These are phyloP conservation scores for Chaetomium cochliodes DNA, from an alignment of 495 filamentous ascomycete genomes.

Conservation along the genomic window DNA sequence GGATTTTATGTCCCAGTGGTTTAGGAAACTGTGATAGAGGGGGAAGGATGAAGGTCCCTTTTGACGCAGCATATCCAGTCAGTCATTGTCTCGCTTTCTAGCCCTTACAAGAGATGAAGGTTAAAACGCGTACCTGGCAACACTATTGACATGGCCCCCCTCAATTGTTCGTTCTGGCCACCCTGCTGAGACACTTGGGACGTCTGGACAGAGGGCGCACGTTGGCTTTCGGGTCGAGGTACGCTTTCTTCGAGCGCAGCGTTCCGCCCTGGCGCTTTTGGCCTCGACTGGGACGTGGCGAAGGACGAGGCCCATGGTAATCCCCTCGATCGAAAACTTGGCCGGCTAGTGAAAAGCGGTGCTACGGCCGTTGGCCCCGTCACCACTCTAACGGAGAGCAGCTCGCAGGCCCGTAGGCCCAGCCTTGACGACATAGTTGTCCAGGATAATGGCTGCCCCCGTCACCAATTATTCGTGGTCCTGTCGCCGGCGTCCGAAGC, in stretches of 20 bases:
- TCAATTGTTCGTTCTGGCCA: neutral
- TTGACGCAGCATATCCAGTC: neutral
- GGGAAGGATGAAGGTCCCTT: constrained; percentile 35
- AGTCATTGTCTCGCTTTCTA: neutral
- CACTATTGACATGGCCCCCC: constrained; percentile 15
- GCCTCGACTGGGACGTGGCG: constrained; percentile 14
- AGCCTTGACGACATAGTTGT: constrained; percentile 19
- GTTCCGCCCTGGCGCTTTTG: neutral
- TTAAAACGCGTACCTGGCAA: constrained; percentile 21
- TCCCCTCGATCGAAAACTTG: neutral
- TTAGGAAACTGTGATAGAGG: constrained; percentile 26
- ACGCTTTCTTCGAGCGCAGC: too few species aligned
- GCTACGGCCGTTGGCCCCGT: neutral
- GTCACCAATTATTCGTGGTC: neutral
- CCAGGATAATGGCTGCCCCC: neutral
- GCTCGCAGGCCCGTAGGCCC: constrained; percentile 18
- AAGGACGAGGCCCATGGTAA: neutral
- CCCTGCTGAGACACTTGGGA: neutral
- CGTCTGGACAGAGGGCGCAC: neutral
- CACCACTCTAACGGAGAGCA: constrained; percentile 9
- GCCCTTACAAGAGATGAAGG: neutral
- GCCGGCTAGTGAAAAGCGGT: neutral
- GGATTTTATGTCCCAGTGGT: constrained; percentile 9
- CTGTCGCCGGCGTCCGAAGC: constrained; percentile 3
- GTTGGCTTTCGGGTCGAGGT: neutral